These are phyloP conservation scores for Petunia axillaris DNA, from an alignment of 257 asterid species.

Conservation along the genomic window DNA sequence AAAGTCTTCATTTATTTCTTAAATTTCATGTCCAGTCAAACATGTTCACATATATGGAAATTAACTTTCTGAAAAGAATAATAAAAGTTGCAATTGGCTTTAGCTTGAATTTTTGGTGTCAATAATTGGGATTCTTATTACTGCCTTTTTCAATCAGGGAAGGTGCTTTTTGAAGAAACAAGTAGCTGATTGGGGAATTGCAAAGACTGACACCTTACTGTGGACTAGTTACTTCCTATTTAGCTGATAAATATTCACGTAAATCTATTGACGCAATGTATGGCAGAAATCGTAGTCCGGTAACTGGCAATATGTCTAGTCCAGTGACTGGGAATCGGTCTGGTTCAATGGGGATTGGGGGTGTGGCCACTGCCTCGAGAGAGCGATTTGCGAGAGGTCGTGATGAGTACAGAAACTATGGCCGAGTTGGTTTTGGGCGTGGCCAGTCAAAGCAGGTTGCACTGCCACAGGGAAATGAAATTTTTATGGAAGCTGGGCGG, in stretches of 20 bases:
- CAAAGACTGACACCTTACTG: background rate
- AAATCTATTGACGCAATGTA: slow-evolving; percentile 54
- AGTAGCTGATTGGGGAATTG: slow-evolving; percentile 2
- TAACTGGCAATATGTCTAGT: slow-evolving; percentile 73
- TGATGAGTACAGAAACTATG: slow-evolving; percentile 62
- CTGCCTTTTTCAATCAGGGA: background rate
- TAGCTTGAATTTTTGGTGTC: background rate
- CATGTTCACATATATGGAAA: background rate
- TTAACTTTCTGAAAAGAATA: background rate
- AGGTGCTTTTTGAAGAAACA: background rate
- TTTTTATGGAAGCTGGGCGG: slow-evolving; percentile 89
- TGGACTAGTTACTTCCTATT: background rate
- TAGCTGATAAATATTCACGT: background rate
- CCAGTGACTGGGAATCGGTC: slow-evolving; percentile 70
- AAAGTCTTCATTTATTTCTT: no score
- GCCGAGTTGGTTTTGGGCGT: slow-evolving; percentile 73
- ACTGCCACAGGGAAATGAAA: slow-evolving; percentile 50
- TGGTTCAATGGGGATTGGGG: slow-evolving; percentile 64
- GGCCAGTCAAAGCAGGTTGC: slow-evolving; percentile 65
- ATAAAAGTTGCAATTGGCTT: background rate
- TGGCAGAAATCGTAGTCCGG: slow-evolving; percentile 69
- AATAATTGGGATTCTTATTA: background rate
- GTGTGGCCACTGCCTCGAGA: slow-evolving; percentile 56
- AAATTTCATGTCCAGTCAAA: no score
- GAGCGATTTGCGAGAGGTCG: slow-evolving; percentile 72